Conservation (phyloP, 441 rosid genomes). For the Cnidoscolus chayamansa region DNA sequence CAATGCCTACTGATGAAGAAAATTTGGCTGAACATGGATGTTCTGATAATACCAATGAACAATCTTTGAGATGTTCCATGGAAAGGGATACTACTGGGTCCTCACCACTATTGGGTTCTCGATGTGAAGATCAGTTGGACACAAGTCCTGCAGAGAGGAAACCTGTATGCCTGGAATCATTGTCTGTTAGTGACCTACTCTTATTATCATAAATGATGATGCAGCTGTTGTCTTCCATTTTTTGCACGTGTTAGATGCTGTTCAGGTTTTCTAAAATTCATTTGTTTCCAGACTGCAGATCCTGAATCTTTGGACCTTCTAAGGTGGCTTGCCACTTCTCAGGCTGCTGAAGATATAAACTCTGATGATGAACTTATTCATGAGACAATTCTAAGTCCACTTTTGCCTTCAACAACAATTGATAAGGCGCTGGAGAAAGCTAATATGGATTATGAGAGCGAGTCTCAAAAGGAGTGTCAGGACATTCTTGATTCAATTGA, state of each 20-base stretch:
- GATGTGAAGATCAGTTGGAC: conserved; percentile 27
- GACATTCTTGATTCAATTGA: conserved; percentile 93
- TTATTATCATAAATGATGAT: neutral
- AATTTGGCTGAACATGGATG: conserved; percentile 35
- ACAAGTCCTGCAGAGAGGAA: conserved; percentile 27
- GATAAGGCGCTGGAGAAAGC: conserved; percentile 82
- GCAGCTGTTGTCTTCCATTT: conserved; percentile 6
- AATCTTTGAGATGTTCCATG: conserved; percentile 28
- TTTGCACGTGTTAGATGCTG: conserved; percentile 2
- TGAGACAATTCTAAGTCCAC: conserved; percentile 78
- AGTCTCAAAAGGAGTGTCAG: conserved; percentile 92
- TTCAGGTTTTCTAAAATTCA: conserved; percentile 14
- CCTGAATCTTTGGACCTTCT: conserved; percentile 75
- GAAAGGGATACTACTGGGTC: conserved; percentile 30
- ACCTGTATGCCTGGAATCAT: conserved; percentile 24
- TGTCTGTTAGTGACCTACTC: conserved; percentile 22
- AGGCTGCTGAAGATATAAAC: conserved; percentile 86
- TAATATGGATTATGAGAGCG: conserved; percentile 67
- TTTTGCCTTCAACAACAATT: conserved; percentile 62
- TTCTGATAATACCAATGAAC: conserved; percentile 32
- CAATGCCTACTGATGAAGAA: conserved; percentile 29
- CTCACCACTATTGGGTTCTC: conserved; percentile 30
- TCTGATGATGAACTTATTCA: conserved; percentile 93
- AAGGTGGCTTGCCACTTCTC: conserved; percentile 92
- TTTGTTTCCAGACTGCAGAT: conserved; percentile 51